Conservation (phyloP, 306 rosid genomes). For the Hippophae rhamnoides region DNA sequence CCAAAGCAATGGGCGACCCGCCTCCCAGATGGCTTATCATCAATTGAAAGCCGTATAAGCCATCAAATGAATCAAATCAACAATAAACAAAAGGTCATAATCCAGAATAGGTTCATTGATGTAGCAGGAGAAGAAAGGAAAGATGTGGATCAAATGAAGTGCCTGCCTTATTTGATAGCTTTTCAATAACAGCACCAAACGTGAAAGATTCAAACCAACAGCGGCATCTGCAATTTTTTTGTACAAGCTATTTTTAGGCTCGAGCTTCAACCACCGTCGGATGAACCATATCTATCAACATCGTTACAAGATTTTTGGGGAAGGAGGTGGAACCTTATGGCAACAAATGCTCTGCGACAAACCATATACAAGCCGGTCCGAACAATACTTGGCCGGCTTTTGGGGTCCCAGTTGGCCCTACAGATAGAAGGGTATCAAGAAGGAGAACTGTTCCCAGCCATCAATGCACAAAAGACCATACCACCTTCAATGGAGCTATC, state of each 20-base stretch:
- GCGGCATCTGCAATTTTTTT: constrained; percentile 8
- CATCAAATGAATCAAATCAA: constrained; percentile 30
- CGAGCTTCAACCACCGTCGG: constrained; percentile 20
- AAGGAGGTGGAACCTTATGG: constrained; percentile 23
- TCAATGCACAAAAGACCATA: constrained; percentile 19
- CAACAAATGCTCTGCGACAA: constrained; percentile 14
- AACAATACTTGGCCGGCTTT: neutral
- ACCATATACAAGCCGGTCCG: constrained; percentile 18
- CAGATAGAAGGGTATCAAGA: constrained; percentile 41
- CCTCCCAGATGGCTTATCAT: constrained; percentile 39
- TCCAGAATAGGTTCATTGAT: constrained; percentile 40
- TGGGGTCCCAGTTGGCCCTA: constrained; percentile 22
- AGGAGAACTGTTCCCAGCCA: constrained; percentile 48
- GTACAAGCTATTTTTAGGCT: constrained; percentile 10
- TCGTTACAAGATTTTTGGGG: constrained; percentile 36
- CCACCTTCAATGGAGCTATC: constrained; percentile 11
- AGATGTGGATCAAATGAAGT: constrained; percentile 93
- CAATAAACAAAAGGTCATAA: constrained; percentile 20
- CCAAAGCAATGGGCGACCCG: constrained; percentile 95
- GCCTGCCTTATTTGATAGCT: constrained; percentile 42
- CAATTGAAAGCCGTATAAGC: constrained; percentile 39
- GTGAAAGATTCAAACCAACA: constrained; percentile 22
- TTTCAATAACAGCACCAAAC: constrained; percentile 29
- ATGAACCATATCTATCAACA: constrained; percentile 26
- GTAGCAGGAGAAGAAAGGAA: constrained; percentile 64